Evolutionary conservation across 306 rosid genomes (phyloP), one percentile per base, ranked within the genome.

Genomic region (Prunus davidiana): DNA sequence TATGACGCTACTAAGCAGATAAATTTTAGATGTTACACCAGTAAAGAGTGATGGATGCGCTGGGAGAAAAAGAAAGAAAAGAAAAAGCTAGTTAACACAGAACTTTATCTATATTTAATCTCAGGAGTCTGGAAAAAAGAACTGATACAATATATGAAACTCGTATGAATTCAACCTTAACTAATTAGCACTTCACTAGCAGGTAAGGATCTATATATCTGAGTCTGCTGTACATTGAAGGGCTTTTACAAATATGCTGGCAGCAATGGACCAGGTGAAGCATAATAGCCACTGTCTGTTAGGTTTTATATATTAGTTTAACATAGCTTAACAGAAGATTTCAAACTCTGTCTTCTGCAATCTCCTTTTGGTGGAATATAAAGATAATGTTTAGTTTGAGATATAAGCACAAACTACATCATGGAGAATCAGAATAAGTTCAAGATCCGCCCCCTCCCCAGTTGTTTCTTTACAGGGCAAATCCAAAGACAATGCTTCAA

Each of bases 191-290:
- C 22, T 27, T 45, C 13, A 67, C 72, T 43, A 47, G 38, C 30
- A 24, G 12, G n/a, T 38, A 73, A 43, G 8, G 3, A 71, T 20
- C 8, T 54, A n/a, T 13, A n/a, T 32, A 63, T 74, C 12, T 51
- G 18, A 3, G n/a, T 41, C 20, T 16, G 50, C 82, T 72, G 77
- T 69, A 54, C 74, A 43, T 9, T 19, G 5, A 24, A 7, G 38
- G 65, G 12, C 75, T 67, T 67, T 24, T 27, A 80, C 79, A 74
- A 67, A 74, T 74, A 51, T 74, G 45, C 57, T 32, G 18, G 32
- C 69, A 58, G 69, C 71, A 74, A 67, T 1, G 52, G 27, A 54
- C 60, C 60, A 54, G 27, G 66, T 10, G 54, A 49, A 49, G 54
- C 54, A 49, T 13, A 3, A 38, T 49, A 49, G 6, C 54, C 54